Base-by-base conservation (phyloP, 192 early-diverging fungal species). In the Ambispora gerdemannii region DNA sequence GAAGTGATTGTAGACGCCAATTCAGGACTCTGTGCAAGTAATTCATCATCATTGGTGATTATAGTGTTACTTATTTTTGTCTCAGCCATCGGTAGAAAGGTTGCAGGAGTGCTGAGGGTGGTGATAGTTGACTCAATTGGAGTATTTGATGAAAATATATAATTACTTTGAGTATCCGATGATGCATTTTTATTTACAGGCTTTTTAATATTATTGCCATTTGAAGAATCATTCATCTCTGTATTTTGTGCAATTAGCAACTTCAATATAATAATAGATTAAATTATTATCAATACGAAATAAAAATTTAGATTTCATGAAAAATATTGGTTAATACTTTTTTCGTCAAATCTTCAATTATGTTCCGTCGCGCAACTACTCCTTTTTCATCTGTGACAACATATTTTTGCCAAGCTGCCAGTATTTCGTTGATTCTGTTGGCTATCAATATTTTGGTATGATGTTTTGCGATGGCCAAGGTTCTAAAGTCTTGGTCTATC, bases 401-500 rank as follows among this genome's bases (percentile, higher is more conserved):
- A 38, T 53, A 15, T 20, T 58, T 35, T 27, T 67, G 65, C 24
- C 11, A 51, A 19, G 36, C 53, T 59, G 55, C 3, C 17, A 70
- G 32, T 15, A 30, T 59, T 36, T 59, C 68, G 59, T 70, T 70
- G 28, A 70, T 19, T 4, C 68, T n/a, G 22, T 56, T 70, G 4
- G 24, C 27, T 59, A 70, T 70, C 22, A 70, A 22, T 59, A 25
- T 43, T 22, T 70, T 70, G 28, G 36, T 24, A 70, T 70, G 68
- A 32, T 59, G 55, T 70, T 70, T 70, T 3, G 68, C 27, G 3
- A 70, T 24, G 3, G 68, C 32, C 2, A 70, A 19, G 3, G 55
- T 20, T 36, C 68, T 56, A 60, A 70, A 70, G 32, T 70, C 68
- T 59, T 70, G 68, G 19, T 70, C 68, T 43, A 70, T 28, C 6